Conservation (phyloP, 2,329 filamentous ascomycete genomes). For the Niveomyces coronatus region DNA sequence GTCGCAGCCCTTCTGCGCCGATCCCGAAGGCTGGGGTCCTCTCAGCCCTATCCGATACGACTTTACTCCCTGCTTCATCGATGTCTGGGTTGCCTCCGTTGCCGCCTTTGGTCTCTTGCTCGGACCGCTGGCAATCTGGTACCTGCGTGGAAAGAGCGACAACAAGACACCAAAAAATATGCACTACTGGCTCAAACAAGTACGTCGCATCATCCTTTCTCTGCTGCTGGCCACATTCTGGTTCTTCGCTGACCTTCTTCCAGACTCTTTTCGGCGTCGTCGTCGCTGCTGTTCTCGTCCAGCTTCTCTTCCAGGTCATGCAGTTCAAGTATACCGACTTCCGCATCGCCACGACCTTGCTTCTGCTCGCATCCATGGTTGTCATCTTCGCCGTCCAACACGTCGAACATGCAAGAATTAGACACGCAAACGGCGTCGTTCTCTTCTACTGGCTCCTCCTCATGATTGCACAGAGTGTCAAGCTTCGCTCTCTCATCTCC, state of each 20-base stretch:
- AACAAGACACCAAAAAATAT: slow-evolving; percentile 60
- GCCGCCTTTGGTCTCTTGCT: slow-evolving; percentile 69
- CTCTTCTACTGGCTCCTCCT: slow-evolving; percentile 90
- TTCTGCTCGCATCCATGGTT: slow-evolving; percentile 60
- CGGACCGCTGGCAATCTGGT: slow-evolving; percentile 70
- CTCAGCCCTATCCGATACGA: slow-evolving; percentile 81
- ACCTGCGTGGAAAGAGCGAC: slow-evolving; percentile 33
- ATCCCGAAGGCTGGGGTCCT: slow-evolving; percentile 91
- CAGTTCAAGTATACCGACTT: slow-evolving; percentile 62
- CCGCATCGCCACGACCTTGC: slow-evolving; percentile 69
- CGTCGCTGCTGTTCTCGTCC: slow-evolving; percentile 56
- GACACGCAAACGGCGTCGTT: slow-evolving; percentile 78
- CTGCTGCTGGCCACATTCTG: neutral
- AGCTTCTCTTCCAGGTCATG: slow-evolving; percentile 63
- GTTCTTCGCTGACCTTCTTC: slow-evolving; percentile 10
- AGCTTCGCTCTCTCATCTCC: slow-evolving; percentile 75
- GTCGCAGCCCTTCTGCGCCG: slow-evolving; percentile 73
- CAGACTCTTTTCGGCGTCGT: slow-evolving; percentile 55
- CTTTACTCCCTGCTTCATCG: slow-evolving; percentile 95
- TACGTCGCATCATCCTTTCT: slow-evolving; percentile 30
- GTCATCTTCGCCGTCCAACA: slow-evolving; percentile 76
- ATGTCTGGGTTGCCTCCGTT: slow-evolving; percentile 74
- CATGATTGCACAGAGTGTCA: slow-evolving; percentile 66
- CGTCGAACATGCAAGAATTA: slow-evolving; percentile 71
- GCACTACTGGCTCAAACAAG: slow-evolving; percentile 91